Evolutionary conservation across 768 basidiomycete genomes (phyloP), one percentile per base, ranked within the genome.

Genomic region (Artomyces pyxidatus): DNA sequence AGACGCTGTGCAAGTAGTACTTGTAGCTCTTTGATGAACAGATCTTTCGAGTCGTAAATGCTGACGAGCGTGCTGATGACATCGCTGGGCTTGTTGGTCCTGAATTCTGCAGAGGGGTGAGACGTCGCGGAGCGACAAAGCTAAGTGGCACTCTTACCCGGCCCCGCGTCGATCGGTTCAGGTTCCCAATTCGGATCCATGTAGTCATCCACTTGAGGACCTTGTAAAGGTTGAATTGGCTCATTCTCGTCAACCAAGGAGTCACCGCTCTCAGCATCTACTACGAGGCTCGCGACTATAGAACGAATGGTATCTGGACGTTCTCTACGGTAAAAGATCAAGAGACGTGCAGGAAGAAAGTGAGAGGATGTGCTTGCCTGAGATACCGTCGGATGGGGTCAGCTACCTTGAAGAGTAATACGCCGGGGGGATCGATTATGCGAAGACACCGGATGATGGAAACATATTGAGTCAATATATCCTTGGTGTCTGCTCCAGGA

Each of bases 31-130:
- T 91, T 95, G 58, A 98, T 80, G 59, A 99, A 97, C 8, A 97
- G 77, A 56, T 97, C 96, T 61, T 92, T 88, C 2, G 94, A 94
- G 62, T 97, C 93, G 58, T 97, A 98, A 56, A 98, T 98, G 63
- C 88, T 92, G 57, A 98, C 93, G 1, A 98, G 81, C 1, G 95
- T 95, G 63, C 90, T 94, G 60, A 98, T 85, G 52, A 98, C 83
- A 60, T 98, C 96, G 57, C 88, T 88, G 0, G 89, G 82, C 62
- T 88, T 93, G 61, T 86, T 93, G 1, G 88, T 80, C 29, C 92
- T 77, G 69, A 96, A 99, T 55, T 93, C 95, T 93, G 65, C n/a
- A 22, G 35, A 38, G 23, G 21, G 11, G 27, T 17, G 27, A 48
- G 22, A 52, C 11, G 7, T 12, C 37, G 17, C 26, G 17, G 25